Conservation (phyloP, 2,329 filamentous ascomycete species). For the Penicillium hesseltinei region DNA sequence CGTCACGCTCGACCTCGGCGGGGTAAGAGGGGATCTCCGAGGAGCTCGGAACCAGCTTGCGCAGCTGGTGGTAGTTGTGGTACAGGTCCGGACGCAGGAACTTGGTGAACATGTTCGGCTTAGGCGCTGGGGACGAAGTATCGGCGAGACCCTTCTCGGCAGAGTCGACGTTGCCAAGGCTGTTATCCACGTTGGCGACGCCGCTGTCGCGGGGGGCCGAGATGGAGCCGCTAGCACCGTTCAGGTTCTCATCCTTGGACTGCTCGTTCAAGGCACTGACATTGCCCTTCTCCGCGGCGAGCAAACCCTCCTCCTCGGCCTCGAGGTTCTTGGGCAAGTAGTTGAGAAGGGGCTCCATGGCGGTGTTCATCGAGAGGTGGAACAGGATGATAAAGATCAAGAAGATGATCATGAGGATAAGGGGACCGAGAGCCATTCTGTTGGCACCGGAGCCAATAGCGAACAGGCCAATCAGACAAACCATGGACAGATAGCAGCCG, state of each 20-base stretch:
- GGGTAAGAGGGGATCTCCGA: conserved; percentile 59
- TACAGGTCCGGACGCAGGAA: conserved; percentile 79
- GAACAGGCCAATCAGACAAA: conserved; percentile 84
- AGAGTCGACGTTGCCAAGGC: conserved; percentile 31
- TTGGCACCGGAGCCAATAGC: conserved; percentile 65
- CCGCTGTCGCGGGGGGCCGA: conserved; percentile 20
- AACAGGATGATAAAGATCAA: conserved; percentile 73
- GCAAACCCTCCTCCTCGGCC: conserved; percentile 53
- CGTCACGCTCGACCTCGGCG: conserved; percentile 61
- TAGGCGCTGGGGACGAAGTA: conserved; percentile 26
- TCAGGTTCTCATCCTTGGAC: neutral
- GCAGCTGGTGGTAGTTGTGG: conserved; percentile 68
- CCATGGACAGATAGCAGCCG: conserved; percentile 77
- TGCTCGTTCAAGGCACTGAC: neutral
- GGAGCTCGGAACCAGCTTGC: conserved; percentile 62
- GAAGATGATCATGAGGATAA: conserved; percentile 74
- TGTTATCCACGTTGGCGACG: conserved; percentile 31
- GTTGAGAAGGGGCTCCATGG: conserved; percentile 71
- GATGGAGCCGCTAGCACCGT: conserved; percentile 8
- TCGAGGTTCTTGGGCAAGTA: conserved; percentile 75
- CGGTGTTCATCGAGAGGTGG: conserved; percentile 68
- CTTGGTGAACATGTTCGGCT: conserved; percentile 39
- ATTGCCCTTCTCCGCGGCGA: conserved; percentile 28
- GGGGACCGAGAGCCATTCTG: conserved; percentile 61
- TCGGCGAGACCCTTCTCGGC: conserved; percentile 38